Evolutionary conservation across 768 basidiomycete genomes (phyloP).

Genomic region (Paxillus rubicundulus): DNA sequence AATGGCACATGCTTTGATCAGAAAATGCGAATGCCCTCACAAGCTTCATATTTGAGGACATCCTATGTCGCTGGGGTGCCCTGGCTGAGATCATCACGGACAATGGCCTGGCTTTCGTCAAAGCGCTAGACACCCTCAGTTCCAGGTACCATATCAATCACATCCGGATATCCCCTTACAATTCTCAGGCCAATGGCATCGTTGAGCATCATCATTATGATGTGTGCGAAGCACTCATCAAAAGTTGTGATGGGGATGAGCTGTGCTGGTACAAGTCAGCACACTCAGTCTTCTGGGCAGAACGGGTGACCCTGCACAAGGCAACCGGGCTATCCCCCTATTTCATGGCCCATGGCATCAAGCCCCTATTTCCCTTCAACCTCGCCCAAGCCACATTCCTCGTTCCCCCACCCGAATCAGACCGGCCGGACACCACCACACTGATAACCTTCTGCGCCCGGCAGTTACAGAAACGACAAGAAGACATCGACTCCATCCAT

Average conservation of each 20-base stretch:
- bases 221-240: too few relatives aligned
- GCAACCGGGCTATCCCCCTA: background rate
- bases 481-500: too few relatives aligned
- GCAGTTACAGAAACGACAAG: background rate
- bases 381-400: constrained; percentile 25
- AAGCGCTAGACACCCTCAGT: background rate
- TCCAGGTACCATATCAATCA: background rate
- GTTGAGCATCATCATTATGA: too few relatives aligned
- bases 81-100: too few relatives aligned
- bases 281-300: constrained; percentile 35
- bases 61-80: too few relatives aligned
- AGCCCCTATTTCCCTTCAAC: constrained; percentile 31
- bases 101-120: background rate
- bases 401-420: background rate
- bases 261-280: constrained; percentile 5
- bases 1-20: constrained; percentile 32
- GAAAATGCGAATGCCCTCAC: constrained; percentile 11
- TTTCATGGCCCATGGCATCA: constrained; percentile 20
- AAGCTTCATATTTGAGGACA: constrained; percentile 10
- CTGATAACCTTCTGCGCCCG: background rate
- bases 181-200: background rate
- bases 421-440: background rate
- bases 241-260: constrained; percentile 4
- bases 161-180: constrained; percentile 1
- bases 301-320: constrained; percentile 14